Conservation (phyloP, 2,329 filamentous ascomycete genomes). For the Madurella mycetomatis region DNA sequence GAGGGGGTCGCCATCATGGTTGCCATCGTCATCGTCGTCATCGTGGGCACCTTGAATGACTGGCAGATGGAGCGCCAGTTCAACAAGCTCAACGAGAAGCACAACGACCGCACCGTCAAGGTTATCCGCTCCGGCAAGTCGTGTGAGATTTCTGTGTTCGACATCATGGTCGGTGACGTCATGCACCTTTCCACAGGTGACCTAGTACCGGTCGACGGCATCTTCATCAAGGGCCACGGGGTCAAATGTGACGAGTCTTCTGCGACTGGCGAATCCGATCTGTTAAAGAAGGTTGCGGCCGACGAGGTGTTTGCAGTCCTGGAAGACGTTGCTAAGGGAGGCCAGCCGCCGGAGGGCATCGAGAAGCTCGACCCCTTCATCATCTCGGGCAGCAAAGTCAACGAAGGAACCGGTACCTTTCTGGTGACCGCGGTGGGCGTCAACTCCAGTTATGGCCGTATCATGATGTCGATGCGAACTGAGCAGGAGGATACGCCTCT, state of each 20-base stretch:
- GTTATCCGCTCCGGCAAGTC: conserved; percentile 63
- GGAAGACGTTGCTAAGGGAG: conserved; percentile 46
- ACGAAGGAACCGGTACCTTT: conserved; percentile 51
- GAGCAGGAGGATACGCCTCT: conserved; percentile 50
- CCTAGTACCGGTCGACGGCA: conserved; percentile 65
- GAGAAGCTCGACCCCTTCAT: conserved; percentile 61
- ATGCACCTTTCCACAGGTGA: conserved; percentile 66
- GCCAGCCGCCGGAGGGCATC: conserved; percentile 25
- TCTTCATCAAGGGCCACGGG: conserved; percentile 51
- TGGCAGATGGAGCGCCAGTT: conserved; percentile 67
- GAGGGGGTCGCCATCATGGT: conserved; percentile 64
- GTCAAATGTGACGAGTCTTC: conserved; percentile 68
- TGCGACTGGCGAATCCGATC: conserved; percentile 68
- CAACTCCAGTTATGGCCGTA: conserved; percentile 51
- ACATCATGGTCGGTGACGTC: conserved; percentile 66
- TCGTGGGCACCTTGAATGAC: conserved; percentile 61
- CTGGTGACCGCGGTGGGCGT: conserved; percentile 52
- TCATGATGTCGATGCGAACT: conserved; percentile 51
- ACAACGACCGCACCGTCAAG: conserved; percentile 62
- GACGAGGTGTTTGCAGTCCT: conserved; percentile 56
- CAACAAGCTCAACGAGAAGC: conserved; percentile 56
- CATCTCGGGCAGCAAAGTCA: conserved; percentile 53
- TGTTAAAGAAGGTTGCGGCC: conserved; percentile 61
- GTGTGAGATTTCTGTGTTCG: conserved; percentile 58
- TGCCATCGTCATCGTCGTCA: conserved; percentile 60